Evolutionary conservation across 1,284 basidiomycete species (phyloP), one percentile per base, ranked within the genome.

Genomic region (Apiotrichum akiyoshidainum): DNA sequence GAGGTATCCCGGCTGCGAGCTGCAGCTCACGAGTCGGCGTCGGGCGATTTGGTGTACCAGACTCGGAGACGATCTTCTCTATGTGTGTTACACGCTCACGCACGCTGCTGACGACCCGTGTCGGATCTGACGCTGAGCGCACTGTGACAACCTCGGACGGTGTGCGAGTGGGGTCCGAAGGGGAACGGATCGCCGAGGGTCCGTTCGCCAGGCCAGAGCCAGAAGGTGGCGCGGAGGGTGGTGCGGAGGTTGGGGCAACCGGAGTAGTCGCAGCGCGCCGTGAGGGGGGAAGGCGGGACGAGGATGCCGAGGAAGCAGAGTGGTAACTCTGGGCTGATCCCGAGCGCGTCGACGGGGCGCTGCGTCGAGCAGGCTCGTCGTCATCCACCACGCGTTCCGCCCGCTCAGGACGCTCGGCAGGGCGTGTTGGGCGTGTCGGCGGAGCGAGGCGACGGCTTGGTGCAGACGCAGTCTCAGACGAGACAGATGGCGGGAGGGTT

Each of bases 391-490:
- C n/a, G n/a, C n/a, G n/a, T 31, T 41, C 40, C 2, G 17, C 16
- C n/a, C n/a, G 5, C 13, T 17, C 40, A 17, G 40, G 37, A 16
- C 37, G 40, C 17, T 16, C 44, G n/a, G 31, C 50, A 22, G 39
- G 39, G 12, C 26, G 56, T 33, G 62, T 42, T 2, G 65, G 63
- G 2, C 69, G 62, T 5, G 60, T 48, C 7, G 70, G 68, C 8
- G 65, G 61, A 6, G 64, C 60, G 42, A 71, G 58, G 11, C 67
- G 60, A 3, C 66, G 61, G 7, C 22, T 33, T 12, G 49, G 44
- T 3, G 37, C 39, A 5, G 35, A 6, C 19, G 37, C 4, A 16
- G 37, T 39, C 26, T 31, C 26, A 37, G 37, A 37, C 16, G 40
- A 44, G 17, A 2, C 45, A 31, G 37, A 16, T 22, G 17, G 3